Conservation (phyloP, 192 early-diverging fungal genomes). For the Rhizophagus sp. region DNA sequence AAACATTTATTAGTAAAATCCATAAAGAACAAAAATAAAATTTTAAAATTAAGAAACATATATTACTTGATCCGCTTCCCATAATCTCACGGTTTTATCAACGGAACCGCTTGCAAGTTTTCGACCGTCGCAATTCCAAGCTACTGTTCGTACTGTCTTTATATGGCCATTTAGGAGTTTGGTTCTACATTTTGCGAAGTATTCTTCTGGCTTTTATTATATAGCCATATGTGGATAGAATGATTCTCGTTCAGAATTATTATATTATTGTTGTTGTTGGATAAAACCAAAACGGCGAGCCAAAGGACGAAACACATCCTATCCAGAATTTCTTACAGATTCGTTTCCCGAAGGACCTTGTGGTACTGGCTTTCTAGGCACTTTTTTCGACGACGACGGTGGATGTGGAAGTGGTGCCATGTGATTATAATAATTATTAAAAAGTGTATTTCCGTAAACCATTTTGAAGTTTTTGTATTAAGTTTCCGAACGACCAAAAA, state of each 20-base stretch:
- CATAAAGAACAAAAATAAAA: neutral
- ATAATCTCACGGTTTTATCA: conserved; percentile 73
- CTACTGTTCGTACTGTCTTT: conserved; percentile 64
- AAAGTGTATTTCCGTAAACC: neutral
- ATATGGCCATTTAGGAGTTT: conserved; percentile 23
- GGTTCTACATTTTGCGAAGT: conserved; percentile 22
- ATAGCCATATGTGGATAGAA: neutral
- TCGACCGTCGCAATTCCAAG: conserved; percentile 72
- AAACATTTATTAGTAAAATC: too few relatives aligned
- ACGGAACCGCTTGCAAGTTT: conserved; percentile 72
- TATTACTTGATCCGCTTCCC: conserved; percentile 43
- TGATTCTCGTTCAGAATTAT: neutral
- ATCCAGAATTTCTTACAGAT: conserved; percentile 13
- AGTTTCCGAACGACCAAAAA: too few relatives aligned
- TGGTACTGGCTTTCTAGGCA: conserved; percentile 3
- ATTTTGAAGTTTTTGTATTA: neutral
- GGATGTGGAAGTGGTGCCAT: conserved; percentile 9
- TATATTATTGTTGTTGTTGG: neutral
- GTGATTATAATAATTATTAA: neutral
- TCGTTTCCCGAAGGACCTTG: conserved; percentile 10
- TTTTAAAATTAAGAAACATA: neutral
- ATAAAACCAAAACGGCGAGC: conserved; percentile 5
- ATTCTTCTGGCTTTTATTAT: conserved; percentile 22
- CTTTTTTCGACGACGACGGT: neutral
- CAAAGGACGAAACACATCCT: conserved; percentile 19